phyloP scores from a whole-genome alignment of 495 filamentous ascomycete genomes.

The Rhypophila decipiens region DNA sequence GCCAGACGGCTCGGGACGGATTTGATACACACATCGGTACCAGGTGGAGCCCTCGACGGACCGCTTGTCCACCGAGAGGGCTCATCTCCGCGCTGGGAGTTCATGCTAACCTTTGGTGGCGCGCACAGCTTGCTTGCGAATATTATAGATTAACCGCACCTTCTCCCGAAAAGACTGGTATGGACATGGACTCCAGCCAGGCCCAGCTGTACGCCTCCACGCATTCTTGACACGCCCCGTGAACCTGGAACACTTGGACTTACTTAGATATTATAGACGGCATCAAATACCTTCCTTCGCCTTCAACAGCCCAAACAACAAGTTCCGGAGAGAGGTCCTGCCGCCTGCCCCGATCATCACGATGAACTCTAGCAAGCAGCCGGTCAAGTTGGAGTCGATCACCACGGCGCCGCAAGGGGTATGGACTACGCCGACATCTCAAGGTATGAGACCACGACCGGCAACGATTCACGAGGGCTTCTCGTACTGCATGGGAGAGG shows the following conservation, averaged over 20 bases:
- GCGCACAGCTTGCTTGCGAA: slow-evolving; percentile 21
- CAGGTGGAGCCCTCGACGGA: slow-evolving; percentile 16
- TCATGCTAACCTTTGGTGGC: slow-evolving; percentile 30
- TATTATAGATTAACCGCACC: slow-evolving; percentile 31
- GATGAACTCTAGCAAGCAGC: slow-evolving; percentile 37
- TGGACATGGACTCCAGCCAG: slow-evolving; percentile 37
- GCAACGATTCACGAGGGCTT: slow-evolving; percentile 56
- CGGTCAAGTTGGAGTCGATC: slow-evolving; percentile 31
- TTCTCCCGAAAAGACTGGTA: slow-evolving; percentile 17
- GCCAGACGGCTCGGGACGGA: slow-evolving; percentile 17
- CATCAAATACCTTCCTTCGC: slow-evolving; percentile 38
- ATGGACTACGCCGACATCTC: slow-evolving; percentile 40
- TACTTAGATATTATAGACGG: slow-evolving; percentile 29
- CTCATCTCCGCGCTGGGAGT: slow-evolving; percentile 15
- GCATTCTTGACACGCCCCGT: slow-evolving; percentile 4
- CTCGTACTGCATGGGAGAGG: slow-evolving; percentile 48
- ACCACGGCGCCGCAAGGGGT: slow-evolving; percentile 28
- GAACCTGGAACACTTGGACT: slow-evolving; percentile 22
- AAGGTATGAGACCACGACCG: slow-evolving; percentile 41
- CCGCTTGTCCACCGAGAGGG: slow-evolving; percentile 15
- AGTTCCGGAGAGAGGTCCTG: slow-evolving; percentile 31
- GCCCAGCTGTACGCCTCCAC: slow-evolving; percentile 33
- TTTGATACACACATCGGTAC: slow-evolving; percentile 22
- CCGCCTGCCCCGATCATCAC: slow-evolving; percentile 27
- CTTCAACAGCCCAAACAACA: slow-evolving; percentile 31